Conservation (phyloP, 2,329 filamentous ascomycete species). For the Hortaea sp. region DNA sequence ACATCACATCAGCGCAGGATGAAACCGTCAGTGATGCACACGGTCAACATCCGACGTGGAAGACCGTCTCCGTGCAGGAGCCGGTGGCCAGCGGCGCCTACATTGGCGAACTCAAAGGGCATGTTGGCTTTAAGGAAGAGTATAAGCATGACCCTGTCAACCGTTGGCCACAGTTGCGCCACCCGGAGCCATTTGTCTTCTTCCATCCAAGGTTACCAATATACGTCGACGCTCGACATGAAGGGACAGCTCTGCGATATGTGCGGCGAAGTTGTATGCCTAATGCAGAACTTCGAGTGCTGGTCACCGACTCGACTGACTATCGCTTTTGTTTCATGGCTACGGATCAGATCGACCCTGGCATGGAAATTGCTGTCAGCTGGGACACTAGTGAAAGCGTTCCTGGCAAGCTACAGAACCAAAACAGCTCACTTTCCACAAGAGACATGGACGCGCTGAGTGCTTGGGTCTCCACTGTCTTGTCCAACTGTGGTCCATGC, state of each 20-base stretch:
- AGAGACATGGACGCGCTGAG: constrained; percentile 32
- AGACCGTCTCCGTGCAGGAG: constrained; percentile 50
- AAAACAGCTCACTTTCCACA: constrained; percentile 9
- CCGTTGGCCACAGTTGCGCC: constrained; percentile 37
- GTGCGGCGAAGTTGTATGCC: constrained; percentile 86
- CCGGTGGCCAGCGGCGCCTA: constrained; percentile 42
- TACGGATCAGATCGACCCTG: constrained; percentile 62
- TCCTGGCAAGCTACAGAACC: constrained; percentile 10
- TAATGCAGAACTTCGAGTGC: constrained; percentile 80
- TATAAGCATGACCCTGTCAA: constrained; percentile 37
- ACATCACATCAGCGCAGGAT: constrained; percentile 44
- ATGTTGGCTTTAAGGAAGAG: constrained; percentile 37
- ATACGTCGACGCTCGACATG: constrained; percentile 82
- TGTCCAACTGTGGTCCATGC: constrained; percentile 71
- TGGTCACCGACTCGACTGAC: constrained; percentile 64
- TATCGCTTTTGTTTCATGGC: constrained; percentile 93
- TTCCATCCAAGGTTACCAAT: constrained; percentile 79
- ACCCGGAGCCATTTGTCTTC: constrained; percentile 45
- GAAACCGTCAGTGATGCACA: constrained; percentile 34
- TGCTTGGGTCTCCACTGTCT: constrained; percentile 57
- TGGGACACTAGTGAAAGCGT: constrained; percentile 39
- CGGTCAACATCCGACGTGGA: constrained; percentile 58
- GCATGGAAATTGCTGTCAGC: constrained; percentile 59
- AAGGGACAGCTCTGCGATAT: constrained; percentile 79
- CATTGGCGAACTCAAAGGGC: constrained; percentile 61